Percentiles rank a stretch among this genome's conserved stretches.
phyloP scores from a whole-genome alignment of 306 rosid species.

The Pterocarpus macrocarpus region DNA sequence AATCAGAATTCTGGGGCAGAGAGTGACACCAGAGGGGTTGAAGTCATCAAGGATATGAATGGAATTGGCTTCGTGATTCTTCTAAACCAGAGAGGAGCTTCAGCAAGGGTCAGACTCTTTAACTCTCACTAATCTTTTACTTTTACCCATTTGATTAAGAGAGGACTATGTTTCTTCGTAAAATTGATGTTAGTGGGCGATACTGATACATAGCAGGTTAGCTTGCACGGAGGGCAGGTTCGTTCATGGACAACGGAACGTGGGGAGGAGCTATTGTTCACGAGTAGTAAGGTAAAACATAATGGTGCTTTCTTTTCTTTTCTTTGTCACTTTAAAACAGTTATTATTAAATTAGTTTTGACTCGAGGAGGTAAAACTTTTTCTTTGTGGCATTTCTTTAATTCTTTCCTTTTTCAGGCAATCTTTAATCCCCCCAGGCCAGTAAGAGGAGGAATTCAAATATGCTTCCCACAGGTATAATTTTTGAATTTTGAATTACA shows the following conservation, averaged over 20 bases:
- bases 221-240: conserved; percentile 93
- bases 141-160: conserved; percentile 1
- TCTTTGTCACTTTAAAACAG: background rate
- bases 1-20: conserved; percentile 51
- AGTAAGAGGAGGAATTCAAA: conserved; percentile 92
- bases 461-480: conserved; percentile 89
- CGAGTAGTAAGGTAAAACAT: conserved; percentile 69
- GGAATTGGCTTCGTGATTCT: conserved; percentile 70
- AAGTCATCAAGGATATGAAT: conserved; percentile 63
- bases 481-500: background rate
- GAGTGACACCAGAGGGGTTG: conserved; percentile 53
- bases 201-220: conserved; percentile 58
- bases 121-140: background rate
- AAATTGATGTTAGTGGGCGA: background rate
- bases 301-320: no score
- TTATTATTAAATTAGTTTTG: background rate
- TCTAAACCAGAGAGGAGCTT: conserved; percentile 73
- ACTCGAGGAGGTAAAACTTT: background rate
- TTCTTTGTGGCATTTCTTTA: background rate
- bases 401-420: conserved; percentile 58
- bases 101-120: conserved; percentile 59
- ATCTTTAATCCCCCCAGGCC: conserved; percentile 78
- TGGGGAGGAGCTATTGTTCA: conserved; percentile 77
- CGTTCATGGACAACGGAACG: conserved; percentile 87
- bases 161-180: no score